Evolutionary conservation across 2,329 filamentous ascomycete species (phyloP).

Genomic region (Xylaria sp.): DNA sequence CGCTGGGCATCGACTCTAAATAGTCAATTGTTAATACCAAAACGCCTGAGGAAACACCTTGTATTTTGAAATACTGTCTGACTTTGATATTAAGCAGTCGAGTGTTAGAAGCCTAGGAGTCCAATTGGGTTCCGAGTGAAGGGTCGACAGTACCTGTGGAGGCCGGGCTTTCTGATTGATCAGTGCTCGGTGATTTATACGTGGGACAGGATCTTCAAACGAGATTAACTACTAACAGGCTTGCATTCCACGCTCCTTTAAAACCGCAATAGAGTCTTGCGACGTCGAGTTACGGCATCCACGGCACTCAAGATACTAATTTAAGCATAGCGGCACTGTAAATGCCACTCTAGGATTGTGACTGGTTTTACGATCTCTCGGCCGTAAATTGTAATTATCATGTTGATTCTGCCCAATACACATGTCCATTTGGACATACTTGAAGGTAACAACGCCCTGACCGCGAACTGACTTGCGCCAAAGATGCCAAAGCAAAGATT

Average conservation of each 20-base stretch:
- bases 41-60: slow-evolving; percentile 7
- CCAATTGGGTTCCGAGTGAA: neutral
- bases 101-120: neutral
- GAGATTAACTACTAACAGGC: slow-evolving; percentile 44
- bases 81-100: neutral
- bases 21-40: neutral
- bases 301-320: neutral
- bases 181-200: slow-evolving; percentile 38
- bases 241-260: slow-evolving; percentile 42
- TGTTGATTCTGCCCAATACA: neutral
- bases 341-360: neutral
- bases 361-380: neutral
- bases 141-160: neutral
- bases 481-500: slow-evolving; percentile 9
- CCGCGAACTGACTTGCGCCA: slow-evolving; percentile 1
- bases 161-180: slow-evolving; percentile 20
- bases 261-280: neutral
- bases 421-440: neutral
- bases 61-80: neutral
- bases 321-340: neutral
- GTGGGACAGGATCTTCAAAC: slow-evolving; percentile 44
- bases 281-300: neutral
- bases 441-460: neutral
- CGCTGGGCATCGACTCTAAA: slow-evolving; percentile 14
- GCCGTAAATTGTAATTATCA: neutral